phyloP scores from a whole-genome alignment of 495 filamentous ascomycete genomes.

The Hypoxylon subgilvum region DNA sequence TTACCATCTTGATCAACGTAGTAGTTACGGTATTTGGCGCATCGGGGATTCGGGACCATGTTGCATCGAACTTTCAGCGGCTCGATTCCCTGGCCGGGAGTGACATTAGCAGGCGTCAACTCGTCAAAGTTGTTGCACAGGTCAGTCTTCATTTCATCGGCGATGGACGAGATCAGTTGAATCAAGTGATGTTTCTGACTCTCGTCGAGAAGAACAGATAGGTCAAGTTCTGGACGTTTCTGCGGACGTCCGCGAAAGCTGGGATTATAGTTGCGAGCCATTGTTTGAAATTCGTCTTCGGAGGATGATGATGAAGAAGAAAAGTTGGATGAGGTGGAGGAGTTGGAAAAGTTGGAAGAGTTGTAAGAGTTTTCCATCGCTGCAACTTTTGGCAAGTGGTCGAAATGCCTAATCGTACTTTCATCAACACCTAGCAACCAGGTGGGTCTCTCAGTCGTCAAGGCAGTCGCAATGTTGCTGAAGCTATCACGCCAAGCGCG shows the following conservation, averaged over 20 bases:
- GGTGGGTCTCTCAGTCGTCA: neutral
- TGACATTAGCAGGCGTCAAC: constrained; percentile 23
- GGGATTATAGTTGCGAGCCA: constrained; percentile 32
- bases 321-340: constrained; percentile 6
- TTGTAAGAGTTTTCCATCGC: constrained; percentile 7
- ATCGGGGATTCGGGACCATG: constrained; percentile 32
- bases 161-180: constrained; percentile 50
- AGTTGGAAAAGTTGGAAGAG: constrained; percentile 5
- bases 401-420: neutral
- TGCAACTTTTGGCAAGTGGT: neutral
- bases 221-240: constrained; percentile 29
- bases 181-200: constrained; percentile 34
- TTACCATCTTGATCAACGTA: constrained; percentile 27
- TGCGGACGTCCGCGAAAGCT: neutral
- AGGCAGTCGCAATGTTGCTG: neutral
- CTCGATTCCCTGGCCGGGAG: constrained; percentile 29
- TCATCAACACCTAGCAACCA: too few species aligned
- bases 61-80: constrained; percentile 20
- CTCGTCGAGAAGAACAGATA: constrained; percentile 25
- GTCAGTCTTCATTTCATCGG: constrained; percentile 56
- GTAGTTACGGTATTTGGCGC: constrained; percentile 33
- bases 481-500: neutral
- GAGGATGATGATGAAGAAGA: too few species aligned
- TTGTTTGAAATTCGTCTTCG: constrained; percentile 30
- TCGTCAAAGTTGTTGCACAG: constrained; percentile 55